Percentiles rank a stretch among this genome's conserved stretches.
These are phyloP conservation scores for Pythium dissimile DNA, from an alignment of 352 stramenopile species.

Conservation along the genomic window DNA sequence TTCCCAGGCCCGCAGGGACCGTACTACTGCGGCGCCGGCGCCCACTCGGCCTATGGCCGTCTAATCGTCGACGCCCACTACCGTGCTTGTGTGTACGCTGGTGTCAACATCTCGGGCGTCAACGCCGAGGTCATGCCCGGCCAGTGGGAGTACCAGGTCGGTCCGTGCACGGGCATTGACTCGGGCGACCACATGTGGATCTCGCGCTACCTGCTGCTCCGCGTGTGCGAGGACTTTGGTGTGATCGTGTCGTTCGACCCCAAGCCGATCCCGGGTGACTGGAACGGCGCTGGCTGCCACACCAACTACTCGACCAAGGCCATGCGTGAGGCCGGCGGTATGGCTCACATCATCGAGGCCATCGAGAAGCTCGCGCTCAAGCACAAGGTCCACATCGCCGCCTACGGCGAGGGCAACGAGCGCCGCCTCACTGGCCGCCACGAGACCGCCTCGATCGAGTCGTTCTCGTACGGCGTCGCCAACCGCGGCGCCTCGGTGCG, in stretches of 20 bases:
- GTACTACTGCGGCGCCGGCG: conserved; percentile 93
- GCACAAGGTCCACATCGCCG: conserved; percentile 96
- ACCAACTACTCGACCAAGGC: conserved; percentile 97
- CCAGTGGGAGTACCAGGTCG: conserved; percentile 98
- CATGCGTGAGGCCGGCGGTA: conserved; percentile 94
- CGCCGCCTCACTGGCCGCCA: conserved; percentile 94
- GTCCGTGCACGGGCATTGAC: conserved; percentile 95
- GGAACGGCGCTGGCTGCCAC: conserved; percentile 96
- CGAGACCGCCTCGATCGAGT: conserved; percentile 95
- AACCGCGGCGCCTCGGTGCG: conserved; percentile 95
- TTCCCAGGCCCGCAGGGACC: conserved; percentile 88
- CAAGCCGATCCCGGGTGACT: conserved; percentile 98
- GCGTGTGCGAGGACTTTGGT: conserved; percentile 97
- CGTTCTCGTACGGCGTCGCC: conserved; percentile 96
- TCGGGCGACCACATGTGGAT: conserved; percentile 97
- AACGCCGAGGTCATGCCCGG: conserved; percentile 98
- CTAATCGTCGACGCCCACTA: conserved; percentile 95
- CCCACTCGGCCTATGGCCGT: conserved; percentile 95
- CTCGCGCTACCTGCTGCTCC: conserved; percentile 95
- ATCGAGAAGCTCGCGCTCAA: conserved; percentile 98
- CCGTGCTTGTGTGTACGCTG: conserved; percentile 93
- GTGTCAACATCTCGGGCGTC: conserved; percentile 94
- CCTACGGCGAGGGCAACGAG: conserved; percentile 97
- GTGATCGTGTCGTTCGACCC: conserved; percentile 97
- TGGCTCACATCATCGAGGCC: conserved; percentile 94